These are phyloP conservation scores for Pseudocercospora vitis DNA, from an alignment of 2,329 filamentous ascomycete genomes.

Conservation along the genomic window DNA sequence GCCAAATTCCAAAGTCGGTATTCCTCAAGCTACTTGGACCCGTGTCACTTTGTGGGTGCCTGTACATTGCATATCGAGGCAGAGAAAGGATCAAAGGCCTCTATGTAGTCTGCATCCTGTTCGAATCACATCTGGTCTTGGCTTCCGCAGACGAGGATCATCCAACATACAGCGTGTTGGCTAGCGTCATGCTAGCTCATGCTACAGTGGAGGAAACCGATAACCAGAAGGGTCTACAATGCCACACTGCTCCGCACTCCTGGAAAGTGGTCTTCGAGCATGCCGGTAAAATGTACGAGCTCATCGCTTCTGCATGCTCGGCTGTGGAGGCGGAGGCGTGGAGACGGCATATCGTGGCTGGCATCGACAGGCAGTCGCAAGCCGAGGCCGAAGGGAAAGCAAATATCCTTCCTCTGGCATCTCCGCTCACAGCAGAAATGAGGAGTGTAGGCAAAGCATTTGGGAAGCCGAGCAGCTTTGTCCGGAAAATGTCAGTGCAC, in stretches of 20 bases:
- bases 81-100: constrained; percentile 66
- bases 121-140: constrained; percentile 74
- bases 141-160: constrained; percentile 66
- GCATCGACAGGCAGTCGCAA: constrained; percentile 52
- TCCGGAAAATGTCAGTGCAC: constrained; percentile 74
- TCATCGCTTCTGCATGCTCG: constrained; percentile 84
- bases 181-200: constrained; percentile 68
- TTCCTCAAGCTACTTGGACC: constrained; percentile 75
- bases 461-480: constrained; percentile 65
- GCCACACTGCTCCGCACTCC: constrained; percentile 79
- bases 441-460: constrained; percentile 74
- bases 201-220: constrained; percentile 69
- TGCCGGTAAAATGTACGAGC: constrained; percentile 73
- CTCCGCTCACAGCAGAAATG: constrained; percentile 67
- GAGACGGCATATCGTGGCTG: constrained; percentile 65
- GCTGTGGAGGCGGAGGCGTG: constrained; percentile 76
- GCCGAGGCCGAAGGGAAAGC: constrained; percentile 51
- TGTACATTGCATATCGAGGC: constrained; percentile 81
- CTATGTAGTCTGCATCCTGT: constrained; percentile 85
- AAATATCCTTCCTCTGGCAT: constrained; percentile 55
- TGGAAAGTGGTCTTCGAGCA: constrained; percentile 90
- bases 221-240: constrained; percentile 79
- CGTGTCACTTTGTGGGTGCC: constrained; percentile 74
- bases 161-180: constrained; percentile 69
- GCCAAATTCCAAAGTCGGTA: constrained; percentile 60